A percentile compares a stretch with the other conserved stretches of the same genome.
Conservation (phyloP, 2,329 filamentous ascomycete genomes). For the Colletotrichum lupini region DNA sequence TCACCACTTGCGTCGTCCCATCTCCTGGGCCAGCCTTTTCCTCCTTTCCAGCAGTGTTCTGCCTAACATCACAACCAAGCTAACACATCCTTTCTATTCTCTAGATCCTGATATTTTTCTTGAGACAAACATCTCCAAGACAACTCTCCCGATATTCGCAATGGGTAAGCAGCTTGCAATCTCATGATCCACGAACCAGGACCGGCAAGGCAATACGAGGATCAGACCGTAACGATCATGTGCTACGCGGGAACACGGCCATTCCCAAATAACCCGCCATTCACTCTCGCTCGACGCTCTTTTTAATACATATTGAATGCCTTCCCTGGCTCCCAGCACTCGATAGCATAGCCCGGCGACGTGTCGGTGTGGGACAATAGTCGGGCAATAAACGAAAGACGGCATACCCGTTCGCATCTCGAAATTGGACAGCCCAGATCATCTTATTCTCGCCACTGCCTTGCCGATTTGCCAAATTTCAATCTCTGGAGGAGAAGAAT, state of each 20-base stretch:
- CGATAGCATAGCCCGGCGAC: not conserved
- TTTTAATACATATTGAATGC: not conserved
- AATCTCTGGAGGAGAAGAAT: conserved; percentile 11
- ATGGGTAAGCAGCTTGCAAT: conserved; percentile 58
- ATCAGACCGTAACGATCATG: not conserved
- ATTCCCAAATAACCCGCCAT: conserved; percentile 37
- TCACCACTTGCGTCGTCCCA: conserved; percentile 14
- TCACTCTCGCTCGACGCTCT: not conserved
- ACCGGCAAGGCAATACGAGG: conserved; percentile 35
- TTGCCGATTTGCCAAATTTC: conserved; percentile 33
- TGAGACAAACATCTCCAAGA: conserved; percentile 38
- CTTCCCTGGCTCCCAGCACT: not conserved
- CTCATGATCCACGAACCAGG: conserved; percentile 33
- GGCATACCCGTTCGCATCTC: not conserved
- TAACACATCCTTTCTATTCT: conserved; percentile 39
- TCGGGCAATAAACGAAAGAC: not conserved
- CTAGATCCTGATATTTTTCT: conserved; percentile 40
- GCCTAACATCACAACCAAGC: conserved; percentile 26
- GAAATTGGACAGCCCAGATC: not conserved
- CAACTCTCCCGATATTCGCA: conserved; percentile 47
- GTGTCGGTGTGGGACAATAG: not conserved
- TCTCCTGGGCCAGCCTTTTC: conserved; percentile 19
- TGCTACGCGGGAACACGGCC: conserved; percentile 12
- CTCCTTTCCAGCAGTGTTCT: not conserved
- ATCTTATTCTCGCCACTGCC: conserved; percentile 25